Evolutionary conservation across 2,329 filamentous ascomycete genomes (phyloP).

Genomic region (Colletotrichum truncatum): DNA sequence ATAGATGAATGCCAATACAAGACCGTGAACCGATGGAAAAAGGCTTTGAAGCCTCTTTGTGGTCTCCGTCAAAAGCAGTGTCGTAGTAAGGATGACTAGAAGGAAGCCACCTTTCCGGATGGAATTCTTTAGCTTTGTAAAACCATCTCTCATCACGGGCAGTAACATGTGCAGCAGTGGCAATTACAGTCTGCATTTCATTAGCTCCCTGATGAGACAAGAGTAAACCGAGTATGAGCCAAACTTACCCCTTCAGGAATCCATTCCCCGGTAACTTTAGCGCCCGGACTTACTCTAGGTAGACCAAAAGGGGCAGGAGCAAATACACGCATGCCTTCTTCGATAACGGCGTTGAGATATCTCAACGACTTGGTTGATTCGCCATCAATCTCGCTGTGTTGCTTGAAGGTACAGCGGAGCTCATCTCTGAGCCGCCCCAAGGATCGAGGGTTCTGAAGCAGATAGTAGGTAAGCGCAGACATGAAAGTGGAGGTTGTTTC

Average conservation of each 20-base stretch:
- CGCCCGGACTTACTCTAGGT: slow-evolving; percentile 6
- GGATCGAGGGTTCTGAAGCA: background rate
- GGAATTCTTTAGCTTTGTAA: slow-evolving; percentile 7
- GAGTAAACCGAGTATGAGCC: background rate
- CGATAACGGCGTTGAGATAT: background rate
- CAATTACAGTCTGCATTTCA: background rate
- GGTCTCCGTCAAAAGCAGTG: background rate
- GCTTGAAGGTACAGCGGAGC: background rate
- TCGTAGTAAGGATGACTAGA: background rate
- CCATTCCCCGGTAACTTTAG: background rate
- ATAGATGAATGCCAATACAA: slow-evolving; percentile 7
- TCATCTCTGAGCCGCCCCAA: background rate
- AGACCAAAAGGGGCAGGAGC: slow-evolving; percentile 4
- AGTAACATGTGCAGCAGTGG: slow-evolving; percentile 5
- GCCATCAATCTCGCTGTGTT: background rate
- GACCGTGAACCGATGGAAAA: slow-evolving; percentile 2
- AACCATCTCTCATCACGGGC: slow-evolving; percentile 17
- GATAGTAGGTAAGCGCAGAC: slow-evolving; percentile 2
- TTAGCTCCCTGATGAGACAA: background rate
- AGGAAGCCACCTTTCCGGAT: slow-evolving; percentile 11
- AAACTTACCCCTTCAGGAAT: slow-evolving; percentile 10
- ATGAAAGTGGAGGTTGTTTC: slow-evolving; percentile 15
- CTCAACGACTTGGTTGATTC: slow-evolving; percentile 2
- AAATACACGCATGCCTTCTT: slow-evolving; percentile 19
- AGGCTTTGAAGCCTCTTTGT: slow-evolving; percentile 9